Evolutionary conservation across 2,329 filamentous ascomycete species (phyloP), one percentile per base, ranked within the genome.

Genomic region (Pseudogymnoascus sp.): DNA sequence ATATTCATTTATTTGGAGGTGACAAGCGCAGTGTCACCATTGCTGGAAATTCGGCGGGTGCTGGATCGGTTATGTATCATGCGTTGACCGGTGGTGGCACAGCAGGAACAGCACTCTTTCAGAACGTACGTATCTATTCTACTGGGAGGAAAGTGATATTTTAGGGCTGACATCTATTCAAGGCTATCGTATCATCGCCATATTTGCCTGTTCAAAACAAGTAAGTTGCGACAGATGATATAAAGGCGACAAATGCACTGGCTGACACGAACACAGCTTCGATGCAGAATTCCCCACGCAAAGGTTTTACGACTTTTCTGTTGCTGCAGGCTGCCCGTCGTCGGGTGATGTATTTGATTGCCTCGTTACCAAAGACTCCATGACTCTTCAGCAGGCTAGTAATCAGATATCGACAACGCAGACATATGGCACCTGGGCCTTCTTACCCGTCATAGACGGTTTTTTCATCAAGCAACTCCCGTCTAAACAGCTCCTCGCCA

Each of bases 31-130:
- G 78, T 6, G 78, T 86, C 0, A 83, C 80, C 0, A 76, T 84
- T 16, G 77, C 77, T 61, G 82, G 83, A 0, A 78, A 82, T 62
- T 80, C 77, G 8, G 81, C 83, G 0, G 82, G 83, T 2, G 82
- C 73, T 0, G 80, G 79, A 0, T 73, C 71, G 9, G 77, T 81
- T 2, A 75, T 81, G 32, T 76, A 78, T 11, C 77, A 78, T 72
- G 74, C 4, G 74, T 74, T 22, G 60, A 61, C 65, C 2, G 66
- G 61, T 43, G 61, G 62, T 6, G 66, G 67, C 9, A 54, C 70
- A 73, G 0, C 57, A 9, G 41, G 61, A 2, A 61, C 59, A 2
- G 16, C 57, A 11, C 18, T 61, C 2, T 66, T 63, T 25, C 60
- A 60, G 6, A 67, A 67, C 35, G 62, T 67, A 60, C 62, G 64